Percentiles rank a stretch among this genome's conserved stretches.
These are phyloP conservation scores for Ogataea salicorniae DNA, from an alignment of 805 yeast species.

Conservation along the genomic window DNA sequence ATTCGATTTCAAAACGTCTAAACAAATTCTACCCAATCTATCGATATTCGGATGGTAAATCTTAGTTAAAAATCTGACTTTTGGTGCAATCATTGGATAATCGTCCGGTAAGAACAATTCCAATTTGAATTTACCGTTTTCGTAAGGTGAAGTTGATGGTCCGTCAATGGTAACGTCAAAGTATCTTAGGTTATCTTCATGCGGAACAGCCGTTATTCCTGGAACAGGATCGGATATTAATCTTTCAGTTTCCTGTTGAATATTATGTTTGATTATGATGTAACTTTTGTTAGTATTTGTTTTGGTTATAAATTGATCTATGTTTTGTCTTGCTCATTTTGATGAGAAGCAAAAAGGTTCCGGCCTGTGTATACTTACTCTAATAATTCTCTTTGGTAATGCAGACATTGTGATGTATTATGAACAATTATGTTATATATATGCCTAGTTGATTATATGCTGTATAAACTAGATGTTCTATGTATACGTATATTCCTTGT, in stretches of 20 bases:
- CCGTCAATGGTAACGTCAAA: slow-evolving; percentile 92
- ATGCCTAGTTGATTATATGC: too few species aligned
- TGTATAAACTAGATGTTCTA: neutral
- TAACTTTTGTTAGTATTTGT: neutral
- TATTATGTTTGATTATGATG: too few species aligned
- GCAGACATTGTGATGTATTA: slow-evolving; percentile 34
- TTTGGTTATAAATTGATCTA: too few species aligned
- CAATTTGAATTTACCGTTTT: slow-evolving; percentile 68
- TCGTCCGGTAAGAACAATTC: slow-evolving; percentile 93
- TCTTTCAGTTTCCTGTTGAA: slow-evolving; percentile 76
- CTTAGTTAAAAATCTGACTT: slow-evolving; percentile 86
- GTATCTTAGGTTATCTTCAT: slow-evolving; percentile 88
- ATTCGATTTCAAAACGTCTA: slow-evolving; percentile 88
- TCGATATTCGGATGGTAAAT: slow-evolving; percentile 97
- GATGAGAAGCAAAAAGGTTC: neutral
- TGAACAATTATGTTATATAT: too few species aligned
- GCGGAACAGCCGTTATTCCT: slow-evolving; percentile 90
- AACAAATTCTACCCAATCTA: slow-evolving; percentile 88
- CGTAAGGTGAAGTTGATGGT: slow-evolving; percentile 88
- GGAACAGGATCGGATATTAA: slow-evolving; percentile 93
- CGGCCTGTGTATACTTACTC: slow-evolving; percentile 40
- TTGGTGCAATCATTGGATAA: slow-evolving; percentile 98
- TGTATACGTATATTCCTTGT: too few species aligned
- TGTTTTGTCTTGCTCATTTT: too few species aligned
- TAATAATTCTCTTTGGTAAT: slow-evolving; percentile 88